Conservation (phyloP, 2,329 filamentous ascomycete species). For the Fusarium sp. region DNA sequence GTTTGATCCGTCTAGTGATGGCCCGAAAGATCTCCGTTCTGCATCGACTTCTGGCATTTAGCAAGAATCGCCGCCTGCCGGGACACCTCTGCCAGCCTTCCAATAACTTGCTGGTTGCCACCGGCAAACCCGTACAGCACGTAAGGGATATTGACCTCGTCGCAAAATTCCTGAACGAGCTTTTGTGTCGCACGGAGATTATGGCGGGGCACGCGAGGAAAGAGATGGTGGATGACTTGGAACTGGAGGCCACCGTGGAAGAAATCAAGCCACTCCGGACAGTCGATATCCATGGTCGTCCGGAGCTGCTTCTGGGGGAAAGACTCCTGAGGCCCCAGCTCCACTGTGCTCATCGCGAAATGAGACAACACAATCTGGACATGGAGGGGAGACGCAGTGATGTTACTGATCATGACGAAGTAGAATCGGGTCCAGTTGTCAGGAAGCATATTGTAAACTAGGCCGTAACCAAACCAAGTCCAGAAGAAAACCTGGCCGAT, state of each 20-base stretch:
- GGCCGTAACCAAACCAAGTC: slow-evolving; percentile 86
- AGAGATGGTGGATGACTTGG: slow-evolving; percentile 89
- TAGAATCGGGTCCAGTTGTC: slow-evolving; percentile 75
- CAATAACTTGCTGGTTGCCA: slow-evolving; percentile 84
- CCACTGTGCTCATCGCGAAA: slow-evolving; percentile 92
- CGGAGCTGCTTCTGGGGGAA: slow-evolving; percentile 92
- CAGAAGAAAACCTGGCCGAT: slow-evolving; percentile 84
- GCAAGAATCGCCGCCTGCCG: slow-evolving; percentile 82
- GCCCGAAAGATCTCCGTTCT: slow-evolving; percentile 48
- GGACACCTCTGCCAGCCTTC: slow-evolving; percentile 80
- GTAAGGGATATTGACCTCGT: slow-evolving; percentile 86
- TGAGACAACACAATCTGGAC: slow-evolving; percentile 92
- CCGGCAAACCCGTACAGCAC: slow-evolving; percentile 87
- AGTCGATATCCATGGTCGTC: slow-evolving; percentile 94
- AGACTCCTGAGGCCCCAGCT: slow-evolving; percentile 85
- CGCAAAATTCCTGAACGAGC: slow-evolving; percentile 83
- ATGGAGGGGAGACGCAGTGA: slow-evolving; percentile 84
- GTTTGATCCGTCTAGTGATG: slow-evolving; percentile 22
- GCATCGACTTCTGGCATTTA: slow-evolving; percentile 74
- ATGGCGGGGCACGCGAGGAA: slow-evolving; percentile 84
- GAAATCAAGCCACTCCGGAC: slow-evolving; percentile 88
- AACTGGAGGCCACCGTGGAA: slow-evolving; percentile 91
- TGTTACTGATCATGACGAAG: slow-evolving; percentile 84
- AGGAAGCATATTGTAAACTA: slow-evolving; percentile 80
- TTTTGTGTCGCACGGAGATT: slow-evolving; percentile 82